A percentile compares a stretch with the other conserved stretches of the same genome.
Evolutionary conservation across 2,329 filamentous ascomycete species (phyloP).

Genomic region (Beauveria sp.): DNA sequence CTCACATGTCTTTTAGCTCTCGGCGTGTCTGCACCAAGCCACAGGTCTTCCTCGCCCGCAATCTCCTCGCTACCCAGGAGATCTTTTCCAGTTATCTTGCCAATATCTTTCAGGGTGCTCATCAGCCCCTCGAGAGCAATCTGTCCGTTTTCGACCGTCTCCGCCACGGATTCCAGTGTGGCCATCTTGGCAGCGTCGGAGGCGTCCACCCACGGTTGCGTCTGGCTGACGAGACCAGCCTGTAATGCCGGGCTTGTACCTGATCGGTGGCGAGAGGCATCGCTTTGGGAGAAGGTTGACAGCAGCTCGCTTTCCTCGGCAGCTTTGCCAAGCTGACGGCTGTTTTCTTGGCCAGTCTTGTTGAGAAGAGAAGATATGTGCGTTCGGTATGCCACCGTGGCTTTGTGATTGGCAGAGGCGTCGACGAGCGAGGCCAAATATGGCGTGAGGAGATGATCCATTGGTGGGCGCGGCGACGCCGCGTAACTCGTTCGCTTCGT

Average conservation of each 20-base stretch:
- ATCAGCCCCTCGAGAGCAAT: constrained; percentile 46
- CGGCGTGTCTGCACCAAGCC: constrained; percentile 26
- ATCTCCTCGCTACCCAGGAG: constrained; percentile 18
- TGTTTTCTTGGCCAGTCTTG: constrained; percentile 43
- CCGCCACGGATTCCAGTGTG: constrained; percentile 50
- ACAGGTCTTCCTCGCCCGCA: constrained; percentile 19
- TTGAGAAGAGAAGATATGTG: constrained; percentile 44
- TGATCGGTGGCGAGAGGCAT: constrained; percentile 34
- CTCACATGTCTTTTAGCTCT: constrained; percentile 20
- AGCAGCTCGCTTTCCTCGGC: constrained; percentile 57
- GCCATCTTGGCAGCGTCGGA: constrained; percentile 52
- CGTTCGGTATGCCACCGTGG: constrained; percentile 49
- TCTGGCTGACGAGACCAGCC: constrained; percentile 34
- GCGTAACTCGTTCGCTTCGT: constrained; percentile 8
- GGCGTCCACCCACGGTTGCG: constrained; percentile 53
- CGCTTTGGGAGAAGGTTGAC: constrained; percentile 38
- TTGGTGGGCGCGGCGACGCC: constrained; percentile 14
- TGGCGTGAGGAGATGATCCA: constrained; percentile 42
- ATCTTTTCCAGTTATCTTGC: constrained; percentile 37
- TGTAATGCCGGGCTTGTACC: constrained; percentile 28
- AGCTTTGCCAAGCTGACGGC: constrained; percentile 44
- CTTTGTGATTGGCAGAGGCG: constrained; percentile 49
- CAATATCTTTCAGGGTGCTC: constrained; percentile 40
- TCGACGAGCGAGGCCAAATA: constrained; percentile 47
- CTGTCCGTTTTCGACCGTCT: constrained; percentile 52